Percentiles rank a stretch among this genome's conserved stretches.
Conservation (phyloP, 139 green algal genomes). For the Chlamydomonas schloesseri region DNA sequence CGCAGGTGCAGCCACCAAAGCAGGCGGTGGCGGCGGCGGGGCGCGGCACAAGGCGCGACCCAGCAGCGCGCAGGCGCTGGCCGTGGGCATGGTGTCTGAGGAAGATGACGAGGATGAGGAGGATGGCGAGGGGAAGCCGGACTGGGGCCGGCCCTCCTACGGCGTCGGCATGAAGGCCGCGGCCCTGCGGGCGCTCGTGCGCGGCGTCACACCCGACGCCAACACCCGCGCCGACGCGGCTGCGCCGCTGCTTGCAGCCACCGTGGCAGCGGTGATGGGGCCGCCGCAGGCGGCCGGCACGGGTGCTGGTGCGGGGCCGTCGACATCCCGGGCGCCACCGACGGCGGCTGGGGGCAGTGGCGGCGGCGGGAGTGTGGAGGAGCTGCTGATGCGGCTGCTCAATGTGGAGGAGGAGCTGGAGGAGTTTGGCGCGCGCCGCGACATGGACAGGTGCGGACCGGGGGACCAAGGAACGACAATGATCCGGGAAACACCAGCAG, state of each 20-base stretch:
- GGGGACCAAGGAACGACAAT: too few relatives aligned
- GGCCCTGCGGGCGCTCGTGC: slow-evolving; percentile 63
- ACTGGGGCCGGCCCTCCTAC: neutral
- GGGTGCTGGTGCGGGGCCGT: too few relatives aligned
- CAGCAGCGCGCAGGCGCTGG: too few relatives aligned
- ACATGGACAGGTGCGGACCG: neutral
- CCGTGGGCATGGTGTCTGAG: too few relatives aligned
- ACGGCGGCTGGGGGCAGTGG: too few relatives aligned
- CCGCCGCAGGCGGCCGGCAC: neutral
- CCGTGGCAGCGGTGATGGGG: neutral
- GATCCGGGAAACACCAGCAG: too few relatives aligned
- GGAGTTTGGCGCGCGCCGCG: neutral
- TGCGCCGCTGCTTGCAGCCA: neutral
- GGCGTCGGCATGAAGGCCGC: slow-evolving; percentile 58
- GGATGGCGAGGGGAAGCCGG: too few relatives aligned
- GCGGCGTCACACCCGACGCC: slow-evolving; percentile 43
- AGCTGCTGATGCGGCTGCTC: slow-evolving; percentile 52
- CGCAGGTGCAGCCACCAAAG: neutral
- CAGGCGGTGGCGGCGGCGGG: neutral
- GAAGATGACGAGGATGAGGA: too few relatives aligned
- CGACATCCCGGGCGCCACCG: too few relatives aligned
- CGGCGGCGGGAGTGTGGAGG: slow-evolving; percentile 1
- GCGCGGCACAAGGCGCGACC: too few relatives aligned
- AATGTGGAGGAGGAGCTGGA: slow-evolving; percentile 51
- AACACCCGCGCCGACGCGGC: slow-evolving; percentile 3